These are phyloP conservation scores for Stagonosporopsis tanaceti DNA, from an alignment of 2,329 filamentous ascomycete species.

Conservation along the genomic window DNA sequence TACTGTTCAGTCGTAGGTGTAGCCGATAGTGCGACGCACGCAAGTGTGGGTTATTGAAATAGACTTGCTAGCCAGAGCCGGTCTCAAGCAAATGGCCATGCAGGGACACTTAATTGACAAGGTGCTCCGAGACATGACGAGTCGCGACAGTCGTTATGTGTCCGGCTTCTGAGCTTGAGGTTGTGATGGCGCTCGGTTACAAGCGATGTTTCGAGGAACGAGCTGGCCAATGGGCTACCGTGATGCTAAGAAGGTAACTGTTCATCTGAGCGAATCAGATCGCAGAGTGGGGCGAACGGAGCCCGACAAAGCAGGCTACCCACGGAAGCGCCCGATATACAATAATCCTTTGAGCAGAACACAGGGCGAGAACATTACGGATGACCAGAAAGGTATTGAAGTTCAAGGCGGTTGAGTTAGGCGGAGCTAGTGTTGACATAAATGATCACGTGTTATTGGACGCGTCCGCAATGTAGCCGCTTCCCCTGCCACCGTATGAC, in stretches of 20 bases:
- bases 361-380: constrained; percentile 13
- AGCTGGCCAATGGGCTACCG: constrained; percentile 7
- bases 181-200: constrained; percentile 1
- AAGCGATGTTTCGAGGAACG: constrained; percentile 3
- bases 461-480: not conserved
- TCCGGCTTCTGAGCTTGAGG: constrained; percentile 1
- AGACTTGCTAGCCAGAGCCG: not conserved
- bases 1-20: not conserved
- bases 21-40: not conserved
- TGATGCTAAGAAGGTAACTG: not conserved
- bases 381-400: constrained; percentile 1
- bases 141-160: constrained; percentile 5
- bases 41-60: not conserved
- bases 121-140: not conserved
- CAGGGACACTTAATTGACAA: not conserved
- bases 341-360: not conserved
- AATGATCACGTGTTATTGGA: constrained; percentile 7
- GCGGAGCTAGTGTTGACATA: not conserved
- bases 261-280: not conserved
- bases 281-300: not conserved
- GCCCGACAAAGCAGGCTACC: constrained; percentile 1
- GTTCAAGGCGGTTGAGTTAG: not conserved
- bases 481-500: not conserved
- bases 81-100: not conserved
- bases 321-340: not conserved